Conservation (phyloP, 2,329 filamentous ascomycete genomes). For the Sphaerulina vaccinii region DNA sequence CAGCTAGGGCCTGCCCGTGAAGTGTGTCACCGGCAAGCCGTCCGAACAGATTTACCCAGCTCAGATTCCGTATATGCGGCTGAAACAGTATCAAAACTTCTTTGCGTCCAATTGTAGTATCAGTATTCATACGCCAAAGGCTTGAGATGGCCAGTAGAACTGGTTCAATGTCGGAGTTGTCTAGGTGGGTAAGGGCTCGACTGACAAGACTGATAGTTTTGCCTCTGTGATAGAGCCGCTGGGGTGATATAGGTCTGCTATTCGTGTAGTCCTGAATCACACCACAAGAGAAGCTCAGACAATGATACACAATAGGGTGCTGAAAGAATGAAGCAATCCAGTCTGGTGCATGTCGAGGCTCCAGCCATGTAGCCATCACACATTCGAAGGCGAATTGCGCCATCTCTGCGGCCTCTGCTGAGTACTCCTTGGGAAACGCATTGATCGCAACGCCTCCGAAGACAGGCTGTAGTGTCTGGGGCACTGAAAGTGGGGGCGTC, state of each 20-base stretch:
- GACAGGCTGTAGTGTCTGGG: constrained; percentile 12
- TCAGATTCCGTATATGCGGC: constrained; percentile 12
- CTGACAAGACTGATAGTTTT: constrained; percentile 15
- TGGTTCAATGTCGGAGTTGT: constrained; percentile 14
- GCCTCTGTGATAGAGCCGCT: constrained; percentile 11
- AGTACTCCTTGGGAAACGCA: constrained; percentile 8
- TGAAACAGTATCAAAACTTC: constrained; percentile 7
- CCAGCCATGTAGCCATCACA: constrained; percentile 15
- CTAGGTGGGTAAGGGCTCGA: constrained; percentile 9
- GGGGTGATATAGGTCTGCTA: constrained; percentile 4
- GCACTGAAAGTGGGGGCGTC: too few relatives aligned
- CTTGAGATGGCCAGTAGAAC: constrained; percentile 18
- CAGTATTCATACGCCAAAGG: constrained; percentile 17
- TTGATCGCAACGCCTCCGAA: constrained; percentile 13
- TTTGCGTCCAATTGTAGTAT: background rate
- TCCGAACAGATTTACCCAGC: constrained; percentile 12
- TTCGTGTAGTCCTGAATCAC: constrained; percentile 13
- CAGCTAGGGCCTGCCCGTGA: constrained; percentile 12
- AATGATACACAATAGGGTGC: constrained; percentile 15
- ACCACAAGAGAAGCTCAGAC: constrained; percentile 15
- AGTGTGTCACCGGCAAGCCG: constrained; percentile 15
- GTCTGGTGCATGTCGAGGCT: constrained; percentile 2
- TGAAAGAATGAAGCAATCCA: constrained; percentile 19
- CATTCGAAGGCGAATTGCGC: constrained; percentile 14
- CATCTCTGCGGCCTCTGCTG: constrained; percentile 14